Percentiles rank a stretch among this genome's conserved stretches.
These are phyloP conservation scores for Xerocomellus intermedius DNA, from an alignment of 768 basidiomycete genomes.

Conservation along the genomic window DNA sequence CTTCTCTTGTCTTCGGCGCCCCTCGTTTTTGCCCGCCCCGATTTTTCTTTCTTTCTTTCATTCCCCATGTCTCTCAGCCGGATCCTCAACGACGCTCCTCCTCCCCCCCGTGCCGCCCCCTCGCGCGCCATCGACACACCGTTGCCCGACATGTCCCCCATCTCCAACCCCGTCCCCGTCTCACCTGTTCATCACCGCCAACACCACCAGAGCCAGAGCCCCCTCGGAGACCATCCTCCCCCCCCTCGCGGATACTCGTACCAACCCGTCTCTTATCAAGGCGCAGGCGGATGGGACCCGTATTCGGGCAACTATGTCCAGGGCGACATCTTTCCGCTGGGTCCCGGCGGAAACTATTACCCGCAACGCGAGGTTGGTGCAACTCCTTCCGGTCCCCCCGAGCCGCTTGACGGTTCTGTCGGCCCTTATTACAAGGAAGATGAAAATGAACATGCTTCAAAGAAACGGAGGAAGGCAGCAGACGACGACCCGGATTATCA, in stretches of 20 bases:
- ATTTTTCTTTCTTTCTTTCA: conserved; percentile 8
- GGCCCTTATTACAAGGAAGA: conserved; percentile 32
- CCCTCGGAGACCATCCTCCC: conserved; percentile 33
- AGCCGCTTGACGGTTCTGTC: conserved; percentile 17
- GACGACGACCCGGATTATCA: conserved; percentile 56
- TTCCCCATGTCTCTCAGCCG: conserved; percentile 69
- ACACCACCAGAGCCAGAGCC: conserved; percentile 31
- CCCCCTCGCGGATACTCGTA: conserved; percentile 34
- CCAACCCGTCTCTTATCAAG: conserved; percentile 40
- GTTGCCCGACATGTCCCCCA: conserved; percentile 23
- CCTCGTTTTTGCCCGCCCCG: neutral
- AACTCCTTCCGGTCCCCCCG: conserved; percentile 15
- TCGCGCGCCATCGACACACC: conserved; percentile 22
- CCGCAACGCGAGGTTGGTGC: conserved; percentile 26
- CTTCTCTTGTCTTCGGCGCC: neutral
- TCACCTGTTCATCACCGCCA: conserved; percentile 21
- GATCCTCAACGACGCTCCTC: conserved; percentile 76
- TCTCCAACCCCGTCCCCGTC: conserved; percentile 13
- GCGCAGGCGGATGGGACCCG: conserved; percentile 40
- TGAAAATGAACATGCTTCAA: conserved; percentile 34
- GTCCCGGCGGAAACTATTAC: conserved; percentile 38
- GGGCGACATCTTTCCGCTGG: conserved; percentile 37
- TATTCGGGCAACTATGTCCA: conserved; percentile 38
- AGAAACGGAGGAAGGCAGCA: conserved; percentile 49
- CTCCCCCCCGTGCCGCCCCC: conserved; percentile 35